Evolutionary conservation across 768 basidiomycete species (phyloP), one percentile per base, ranked within the genome.

Genomic region (Tricholoma sp.): DNA sequence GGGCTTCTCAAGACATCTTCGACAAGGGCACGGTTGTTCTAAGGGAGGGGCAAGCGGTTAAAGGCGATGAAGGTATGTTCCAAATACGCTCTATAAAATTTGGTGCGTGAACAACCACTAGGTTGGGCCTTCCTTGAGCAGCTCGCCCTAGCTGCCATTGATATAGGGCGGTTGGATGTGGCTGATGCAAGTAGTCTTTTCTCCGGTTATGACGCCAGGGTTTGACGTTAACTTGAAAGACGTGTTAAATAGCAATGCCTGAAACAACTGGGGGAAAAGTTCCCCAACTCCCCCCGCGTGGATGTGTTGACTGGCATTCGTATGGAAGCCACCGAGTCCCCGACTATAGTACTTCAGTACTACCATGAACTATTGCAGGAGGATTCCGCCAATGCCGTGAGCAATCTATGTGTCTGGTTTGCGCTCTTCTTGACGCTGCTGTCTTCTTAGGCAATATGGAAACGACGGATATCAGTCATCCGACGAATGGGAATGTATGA

Each of bases 91-190:
- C 29, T 42, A 4, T 20, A 24, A 32, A 17, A 2, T 10, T 2
- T 1, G 10, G 8, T 8, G 15, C 3, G n/a, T 49, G 28, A 2
- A 13, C 15, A 32, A 9, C 17, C n/a, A 17, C n/a, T 9, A 93
- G 93, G 78, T 31, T 94, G 90, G 91, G 78, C 80, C 10, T 85
- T 90, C 59, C 70, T 91, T 7, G 94, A 96, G 64, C 91, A 94
- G 63, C 76, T 94, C 2, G 79, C 84, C 2, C 69, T 91, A 50
- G 90, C 94, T 3, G 80, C 93, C 3, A 73, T 93, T 51, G 91
- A 95, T 61, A 73, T 87, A 11, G 90, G 88, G 28, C 75, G 85
- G 52, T 57, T 84, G 24, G 85, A 89, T 50, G 72, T 91, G 32
- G 89, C 92, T 28, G 83, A 91, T 68, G 92, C 94, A 70, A 58